phyloP scores from a whole-genome alignment of 148 eudicot genomes.

The Nepenthes mirabilis region DNA sequence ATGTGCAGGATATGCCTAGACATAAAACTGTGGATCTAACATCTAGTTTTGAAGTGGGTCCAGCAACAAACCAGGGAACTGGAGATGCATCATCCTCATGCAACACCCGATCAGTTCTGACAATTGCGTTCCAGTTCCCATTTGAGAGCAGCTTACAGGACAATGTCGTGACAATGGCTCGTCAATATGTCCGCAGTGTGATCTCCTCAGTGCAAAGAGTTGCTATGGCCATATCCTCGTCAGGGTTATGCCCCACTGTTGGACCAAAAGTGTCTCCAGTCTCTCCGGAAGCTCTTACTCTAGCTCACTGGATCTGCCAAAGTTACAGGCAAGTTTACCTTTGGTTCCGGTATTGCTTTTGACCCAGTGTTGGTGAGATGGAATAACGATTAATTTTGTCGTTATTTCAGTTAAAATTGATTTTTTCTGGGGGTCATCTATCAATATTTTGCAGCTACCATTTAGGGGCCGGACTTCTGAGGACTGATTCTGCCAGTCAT shows the following conservation, averaged over 20 bases:
- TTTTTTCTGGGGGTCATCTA: not conserved
- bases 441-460: conserved; percentile 42
- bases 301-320: conserved; percentile 91
- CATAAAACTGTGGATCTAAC: conserved; percentile 71
- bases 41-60: conserved; percentile 80
- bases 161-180: conserved; percentile 79
- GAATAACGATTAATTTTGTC: no score
- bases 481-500: conserved; percentile 34
- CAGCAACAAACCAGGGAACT: conserved; percentile 33
- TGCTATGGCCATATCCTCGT: conserved; percentile 78
- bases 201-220: conserved; percentile 90
- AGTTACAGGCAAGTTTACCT: conserved; percentile 53
- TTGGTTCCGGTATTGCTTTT: not conserved
- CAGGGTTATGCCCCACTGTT: conserved; percentile 43
- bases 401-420: no score
- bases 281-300: conserved; percentile 83
- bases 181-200: conserved; percentile 81
- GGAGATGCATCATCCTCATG: conserved; percentile 28
- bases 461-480: conserved; percentile 56
- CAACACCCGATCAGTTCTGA: conserved; percentile 57
- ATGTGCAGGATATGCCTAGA: conserved; percentile 25
- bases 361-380: no score
- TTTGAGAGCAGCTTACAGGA: conserved; percentile 64
- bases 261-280: conserved; percentile 64
- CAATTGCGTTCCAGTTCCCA: conserved; percentile 91